Conservation (phyloP, 75 land plant genomes). For the Pinus taeda region DNA sequence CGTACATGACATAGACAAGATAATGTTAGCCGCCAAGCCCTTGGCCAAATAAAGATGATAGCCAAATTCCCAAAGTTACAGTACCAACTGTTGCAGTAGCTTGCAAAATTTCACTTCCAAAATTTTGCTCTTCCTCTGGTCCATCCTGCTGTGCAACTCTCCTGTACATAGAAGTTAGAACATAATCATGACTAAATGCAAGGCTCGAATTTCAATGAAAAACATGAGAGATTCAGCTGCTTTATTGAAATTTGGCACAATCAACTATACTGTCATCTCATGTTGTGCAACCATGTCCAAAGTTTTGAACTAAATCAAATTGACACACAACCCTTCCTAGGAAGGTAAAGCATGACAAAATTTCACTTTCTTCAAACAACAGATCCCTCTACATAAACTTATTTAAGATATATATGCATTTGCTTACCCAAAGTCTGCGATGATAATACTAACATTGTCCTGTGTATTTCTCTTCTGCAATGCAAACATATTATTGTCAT, state of each 20-base stretch:
- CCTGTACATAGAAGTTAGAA: constrained; percentile 21
- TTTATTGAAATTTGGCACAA: background rate
- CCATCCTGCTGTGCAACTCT: constrained; percentile 50
- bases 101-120: constrained; percentile 53
- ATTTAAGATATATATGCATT: background rate
- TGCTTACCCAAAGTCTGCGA: constrained; percentile 91
- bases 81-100: constrained; percentile 59
- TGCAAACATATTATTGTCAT: background rate
- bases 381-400: background rate
- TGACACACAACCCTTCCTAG: background rate
- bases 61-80: constrained; percentile 65
- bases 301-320: background rate
- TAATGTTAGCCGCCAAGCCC: background rate
- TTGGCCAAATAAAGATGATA: constrained; percentile 34
- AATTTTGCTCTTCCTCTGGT: constrained; percentile 40
- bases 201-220: background rate
- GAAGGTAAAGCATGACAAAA: background rate
- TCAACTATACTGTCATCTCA: background rate
- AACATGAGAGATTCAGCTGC: background rate
- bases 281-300: background rate
- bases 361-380: background rate
- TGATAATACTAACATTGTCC: constrained; percentile 90
- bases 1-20: too few relatives aligned
- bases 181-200: background rate
- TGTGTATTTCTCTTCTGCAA: constrained; percentile 74